Conservation (phyloP, 257 asterid species). For the Scutellaria galericulata region DNA sequence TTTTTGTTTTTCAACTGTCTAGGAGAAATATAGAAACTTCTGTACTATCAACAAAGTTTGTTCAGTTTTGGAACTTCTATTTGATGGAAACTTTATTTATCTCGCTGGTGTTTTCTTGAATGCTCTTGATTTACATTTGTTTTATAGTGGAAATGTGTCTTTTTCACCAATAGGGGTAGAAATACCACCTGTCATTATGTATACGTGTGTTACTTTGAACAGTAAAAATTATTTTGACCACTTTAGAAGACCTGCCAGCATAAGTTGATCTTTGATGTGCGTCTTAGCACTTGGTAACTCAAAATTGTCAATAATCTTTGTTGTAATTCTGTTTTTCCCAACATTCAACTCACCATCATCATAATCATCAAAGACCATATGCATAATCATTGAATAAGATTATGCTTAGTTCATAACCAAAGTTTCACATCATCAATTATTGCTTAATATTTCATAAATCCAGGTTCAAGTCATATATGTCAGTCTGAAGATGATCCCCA, state of each 20-base stretch:
- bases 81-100: slow-evolving; percentile 5
- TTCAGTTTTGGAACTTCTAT: neutral
- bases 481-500: too few species aligned
- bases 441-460: too few species aligned
- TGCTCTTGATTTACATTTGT: slow-evolving; percentile 2
- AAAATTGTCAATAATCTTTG: too few species aligned
- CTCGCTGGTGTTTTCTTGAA: slow-evolving; percentile 3
- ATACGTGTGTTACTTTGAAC: neutral
- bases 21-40: neutral
- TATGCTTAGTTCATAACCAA: neutral
- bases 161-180: too few species aligned
- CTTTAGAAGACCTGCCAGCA: neutral
- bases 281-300: too few species aligned
- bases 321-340: too few species aligned
- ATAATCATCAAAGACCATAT: too few species aligned
- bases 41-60: neutral
- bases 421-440: neutral
- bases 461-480: too few species aligned
- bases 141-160: too few species aligned
- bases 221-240: neutral
- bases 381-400: too few species aligned
- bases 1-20: neutral
- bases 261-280: neutral
- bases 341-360: too few species aligned
- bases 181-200: too few species aligned